Evolutionary conservation across 768 basidiomycete species (phyloP), one percentile per base, ranked within the genome.

Genomic region (Tephrocybe rancida): DNA sequence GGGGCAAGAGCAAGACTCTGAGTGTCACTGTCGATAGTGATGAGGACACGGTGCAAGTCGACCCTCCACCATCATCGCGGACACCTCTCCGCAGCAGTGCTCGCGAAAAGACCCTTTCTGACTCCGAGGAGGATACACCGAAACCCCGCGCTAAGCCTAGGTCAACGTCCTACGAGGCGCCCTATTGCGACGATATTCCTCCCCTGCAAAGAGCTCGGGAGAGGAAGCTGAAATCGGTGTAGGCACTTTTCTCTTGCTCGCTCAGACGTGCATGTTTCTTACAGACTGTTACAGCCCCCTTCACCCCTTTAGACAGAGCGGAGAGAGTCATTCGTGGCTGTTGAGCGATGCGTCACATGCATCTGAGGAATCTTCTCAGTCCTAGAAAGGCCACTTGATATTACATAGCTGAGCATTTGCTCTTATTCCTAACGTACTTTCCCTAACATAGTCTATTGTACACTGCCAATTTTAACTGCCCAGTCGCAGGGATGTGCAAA

Each of bases 341-440:
- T 54, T 68, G 39, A 66, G 64, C 27, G 68, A 68, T 50, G 56
- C 49, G 37, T 64, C 64, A 7, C 54, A 58, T 32, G 56, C 60
- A 42, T 55, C 49, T 16, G 29, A 50, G 25, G 58, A 53, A 38
- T 54, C 49, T 29, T 35, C 16, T 25, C 30, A 32, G 32, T 18
- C 24, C 32, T 39, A 7, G 24, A 39, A 45, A 44, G 26, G 14
- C 29, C 44, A 5, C 34, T 6, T 24, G 11, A 10, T 21, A 16
- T 19, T 22, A 38, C 22, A 19, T 39, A 52, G 14, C 21, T 24
- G 44, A 18, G 44, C 35, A 38, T 13, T 21, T 9, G 30, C 25
- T 43, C 22, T 19, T 54, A 42, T 21, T 35, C 5, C 9, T 21
- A 43, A 34, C 16, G 2, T n/a, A 34, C 30, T 29, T 21, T 6